These are phyloP conservation scores for Astragalus glycyphyllos DNA, from an alignment of 306 rosid species.

Conservation along the genomic window DNA sequence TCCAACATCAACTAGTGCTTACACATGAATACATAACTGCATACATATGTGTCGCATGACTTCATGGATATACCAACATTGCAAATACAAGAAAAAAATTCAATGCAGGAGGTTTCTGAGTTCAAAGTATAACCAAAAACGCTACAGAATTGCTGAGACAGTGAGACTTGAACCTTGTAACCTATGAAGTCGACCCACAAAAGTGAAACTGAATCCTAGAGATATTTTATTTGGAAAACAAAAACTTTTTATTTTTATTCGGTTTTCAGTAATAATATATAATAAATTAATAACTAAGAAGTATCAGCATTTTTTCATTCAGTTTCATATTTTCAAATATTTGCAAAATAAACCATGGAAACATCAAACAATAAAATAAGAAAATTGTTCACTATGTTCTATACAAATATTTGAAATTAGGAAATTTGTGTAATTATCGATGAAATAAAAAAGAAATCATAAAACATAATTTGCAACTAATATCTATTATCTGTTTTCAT, in stretches of 20 bases:
- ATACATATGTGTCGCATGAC: background rate
- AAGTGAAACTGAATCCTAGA: slow-evolving; percentile 14
- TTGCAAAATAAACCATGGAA: background rate
- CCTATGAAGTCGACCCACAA: no score
- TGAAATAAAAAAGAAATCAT: background rate
- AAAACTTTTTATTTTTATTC: no score
- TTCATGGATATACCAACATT: background rate
- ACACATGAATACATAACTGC: background rate
- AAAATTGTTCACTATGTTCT: background rate
- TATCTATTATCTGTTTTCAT: background rate
- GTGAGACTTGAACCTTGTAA: no score
- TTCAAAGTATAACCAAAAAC: no score
- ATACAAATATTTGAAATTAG: no score
- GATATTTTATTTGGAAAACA: no score
- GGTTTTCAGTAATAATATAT: no score
- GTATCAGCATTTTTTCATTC: background rate
- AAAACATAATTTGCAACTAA: no score
- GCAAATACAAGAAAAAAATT: no score
- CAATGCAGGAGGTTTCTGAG: background rate
- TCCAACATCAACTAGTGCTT: slow-evolving; percentile 8
- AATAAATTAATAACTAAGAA: background rate
- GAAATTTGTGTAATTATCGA: background rate
- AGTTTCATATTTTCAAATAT: background rate
- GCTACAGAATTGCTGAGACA: background rate
- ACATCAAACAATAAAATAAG: background rate